Percentiles rank a stretch among this genome's conserved stretches.
phyloP scores from a whole-genome alignment of 345 rosid species.

The Sonneratia caseolaris region DNA sequence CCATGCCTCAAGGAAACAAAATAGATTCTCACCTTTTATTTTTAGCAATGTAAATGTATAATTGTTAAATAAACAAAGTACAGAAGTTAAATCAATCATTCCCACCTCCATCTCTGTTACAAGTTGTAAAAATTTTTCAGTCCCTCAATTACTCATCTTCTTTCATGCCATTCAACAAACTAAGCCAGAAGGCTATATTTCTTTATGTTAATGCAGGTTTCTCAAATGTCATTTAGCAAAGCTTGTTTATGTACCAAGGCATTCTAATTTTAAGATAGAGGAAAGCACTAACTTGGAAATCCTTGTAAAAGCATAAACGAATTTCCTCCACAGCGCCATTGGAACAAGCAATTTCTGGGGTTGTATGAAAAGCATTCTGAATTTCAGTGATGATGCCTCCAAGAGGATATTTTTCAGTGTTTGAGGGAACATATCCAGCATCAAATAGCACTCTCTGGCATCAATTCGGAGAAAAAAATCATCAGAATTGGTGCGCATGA shows the following conservation, averaged over 20 bases:
- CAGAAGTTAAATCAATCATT: not conserved
- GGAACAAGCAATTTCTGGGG: constrained; percentile 58
- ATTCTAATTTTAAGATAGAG: not conserved
- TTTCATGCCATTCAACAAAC: not conserved
- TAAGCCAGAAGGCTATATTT: not conserved
- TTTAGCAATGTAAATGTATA: not conserved
- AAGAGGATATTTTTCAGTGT: constrained; percentile 77
- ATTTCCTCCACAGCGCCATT: constrained; percentile 62
- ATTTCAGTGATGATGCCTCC: constrained; percentile 82
- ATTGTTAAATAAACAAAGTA: not conserved
- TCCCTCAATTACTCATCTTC: not conserved
- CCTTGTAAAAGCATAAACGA: constrained; percentile 74
- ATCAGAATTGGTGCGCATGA: not conserved
- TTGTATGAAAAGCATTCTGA: constrained; percentile 75
- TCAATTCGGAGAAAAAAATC: not conserved
- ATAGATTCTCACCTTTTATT: not conserved
- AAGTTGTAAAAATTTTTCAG: not conserved
- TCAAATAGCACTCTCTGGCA: constrained; percentile 64
- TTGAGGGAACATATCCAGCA: constrained; percentile 88
- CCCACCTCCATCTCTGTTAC: not conserved
- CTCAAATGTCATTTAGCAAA: not conserved
- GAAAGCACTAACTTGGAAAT: constrained; percentile 55
- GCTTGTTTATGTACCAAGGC: not conserved
- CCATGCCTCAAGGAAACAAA: not conserved
- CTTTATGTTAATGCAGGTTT: not conserved